Conservation (phyloP, 306 rosid genomes). For the Carpinus fangiana region DNA sequence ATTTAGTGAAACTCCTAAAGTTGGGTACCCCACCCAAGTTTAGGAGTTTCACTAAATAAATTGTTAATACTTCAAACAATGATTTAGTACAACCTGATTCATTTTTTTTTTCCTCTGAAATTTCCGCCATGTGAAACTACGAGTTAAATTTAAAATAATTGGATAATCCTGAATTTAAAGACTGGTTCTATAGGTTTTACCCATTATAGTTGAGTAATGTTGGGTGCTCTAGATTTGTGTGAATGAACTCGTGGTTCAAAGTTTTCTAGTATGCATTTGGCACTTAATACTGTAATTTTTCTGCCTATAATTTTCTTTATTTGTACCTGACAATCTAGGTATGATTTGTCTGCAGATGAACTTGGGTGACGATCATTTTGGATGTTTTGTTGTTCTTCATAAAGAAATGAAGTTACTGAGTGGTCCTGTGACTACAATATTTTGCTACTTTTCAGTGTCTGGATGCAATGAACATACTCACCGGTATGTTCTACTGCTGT, state of each 20-base stretch:
- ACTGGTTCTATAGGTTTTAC: neutral
- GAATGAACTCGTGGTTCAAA: neutral
- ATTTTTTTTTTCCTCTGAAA: neutral
- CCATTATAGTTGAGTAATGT: neutral
- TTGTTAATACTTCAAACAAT: neutral
- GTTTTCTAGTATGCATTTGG: neutral
- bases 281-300: neutral
- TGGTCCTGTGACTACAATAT: slow-evolving; percentile 13
- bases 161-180: neutral
- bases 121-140: neutral
- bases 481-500: slow-evolving; percentile 8
- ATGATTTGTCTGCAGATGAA: slow-evolving; percentile 21
- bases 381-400: slow-evolving; percentile 4
- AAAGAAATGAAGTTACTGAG: neutral
- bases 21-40: too few species aligned
- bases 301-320: slow-evolving; percentile 1
- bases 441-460: slow-evolving; percentile 25
- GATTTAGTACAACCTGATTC: neutral
- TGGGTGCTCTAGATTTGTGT: neutral
- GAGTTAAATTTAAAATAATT: neutral
- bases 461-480: slow-evolving; percentile 8
- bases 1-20: too few species aligned
- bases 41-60: neutral
- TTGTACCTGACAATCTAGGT: neutral
- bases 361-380: slow-evolving; percentile 2